Evolutionary conservation across 2,329 filamentous ascomycete species (phyloP).

Genomic region (Aspergillus costaricaensis): DNA sequence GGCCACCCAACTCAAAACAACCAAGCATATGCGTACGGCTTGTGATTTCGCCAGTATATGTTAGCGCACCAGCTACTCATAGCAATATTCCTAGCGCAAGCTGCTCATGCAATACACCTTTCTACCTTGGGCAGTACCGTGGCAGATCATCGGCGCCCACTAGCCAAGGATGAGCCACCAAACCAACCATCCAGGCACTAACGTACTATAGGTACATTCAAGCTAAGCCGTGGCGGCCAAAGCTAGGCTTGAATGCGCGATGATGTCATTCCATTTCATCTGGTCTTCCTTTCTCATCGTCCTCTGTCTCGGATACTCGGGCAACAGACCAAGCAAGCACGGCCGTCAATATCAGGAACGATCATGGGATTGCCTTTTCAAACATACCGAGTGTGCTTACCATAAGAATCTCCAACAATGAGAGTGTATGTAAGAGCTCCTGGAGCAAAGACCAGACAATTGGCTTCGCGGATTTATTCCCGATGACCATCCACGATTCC

Average conservation of each 20-base stretch:
- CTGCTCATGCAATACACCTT: background rate
- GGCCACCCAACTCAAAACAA: background rate
- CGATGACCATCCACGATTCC: background rate
- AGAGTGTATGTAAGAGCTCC: no score
- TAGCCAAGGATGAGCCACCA: background rate
- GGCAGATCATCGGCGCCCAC: background rate
- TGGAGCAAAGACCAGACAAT: no score
- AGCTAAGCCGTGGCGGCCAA: background rate
- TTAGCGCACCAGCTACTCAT: background rate
- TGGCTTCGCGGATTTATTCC: no score
- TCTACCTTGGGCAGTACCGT: background rate
- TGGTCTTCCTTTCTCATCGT: background rate
- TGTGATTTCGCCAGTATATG: background rate
- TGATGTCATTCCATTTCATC: background rate
- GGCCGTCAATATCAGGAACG: background rate
- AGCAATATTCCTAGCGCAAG: background rate
- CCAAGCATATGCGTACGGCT: background rate
- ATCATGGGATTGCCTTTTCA: no score
- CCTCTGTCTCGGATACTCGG: background rate
- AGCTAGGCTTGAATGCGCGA: background rate
- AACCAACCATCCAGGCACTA: background rate
- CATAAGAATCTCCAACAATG: no score
- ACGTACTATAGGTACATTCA: background rate
- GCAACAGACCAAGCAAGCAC: background rate
- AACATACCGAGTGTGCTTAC: no score